Evolutionary conservation across 306 rosid species (phyloP), one percentile per base, ranked within the genome.

Genomic region (Delonix regia): DNA sequence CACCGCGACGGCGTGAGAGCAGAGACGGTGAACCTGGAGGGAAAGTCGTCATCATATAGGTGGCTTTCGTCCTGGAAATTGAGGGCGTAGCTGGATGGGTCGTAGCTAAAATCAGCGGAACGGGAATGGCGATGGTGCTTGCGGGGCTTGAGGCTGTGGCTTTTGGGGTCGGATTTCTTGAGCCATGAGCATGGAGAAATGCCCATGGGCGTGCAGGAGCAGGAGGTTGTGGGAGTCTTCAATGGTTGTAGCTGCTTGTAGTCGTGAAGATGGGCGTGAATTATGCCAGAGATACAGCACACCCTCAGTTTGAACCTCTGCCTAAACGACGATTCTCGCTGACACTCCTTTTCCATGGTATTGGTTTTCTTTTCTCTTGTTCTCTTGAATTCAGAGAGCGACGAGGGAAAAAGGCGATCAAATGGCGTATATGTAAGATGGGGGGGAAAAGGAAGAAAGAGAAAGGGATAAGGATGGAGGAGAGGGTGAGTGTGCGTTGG

Each of bases 61-160:
- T 27, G 49, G 11, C 16, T 28, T 7, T 82, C 85, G 11, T 52
- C 76, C 34, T 86, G 83, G 1, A 86, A 86, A 22, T 86, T 86
- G 10, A 86, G 86, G 0, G 89, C 89, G 41, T 86, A 86, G 11
- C 89, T 86, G 0, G 78, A 86, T 6, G 89, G 72, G 21, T 86
- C 85, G 1, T 86, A 86, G 44, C 76, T 76, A n/a, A 86, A 86
- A n/a, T 86, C 89, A 0, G 85, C 75, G 0, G 89, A 86, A 5
- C 72, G 85, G 4, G 81, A 41, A 0, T 19, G 74, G 0, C 85
- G 86, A 14, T 52, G 64, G 39, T 49, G 27, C 8, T 19, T 71
- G 0, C 82, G 48, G 2, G 74, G 9, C 63, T 7, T 75, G 0
- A 55, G 3, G 19, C 80, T 59, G 0, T 71, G 75, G 0, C 78